These are phyloP conservation scores for Claviceps sp. DNA, from an alignment of 2,329 filamentous ascomycete genomes.

Conservation along the genomic window DNA sequence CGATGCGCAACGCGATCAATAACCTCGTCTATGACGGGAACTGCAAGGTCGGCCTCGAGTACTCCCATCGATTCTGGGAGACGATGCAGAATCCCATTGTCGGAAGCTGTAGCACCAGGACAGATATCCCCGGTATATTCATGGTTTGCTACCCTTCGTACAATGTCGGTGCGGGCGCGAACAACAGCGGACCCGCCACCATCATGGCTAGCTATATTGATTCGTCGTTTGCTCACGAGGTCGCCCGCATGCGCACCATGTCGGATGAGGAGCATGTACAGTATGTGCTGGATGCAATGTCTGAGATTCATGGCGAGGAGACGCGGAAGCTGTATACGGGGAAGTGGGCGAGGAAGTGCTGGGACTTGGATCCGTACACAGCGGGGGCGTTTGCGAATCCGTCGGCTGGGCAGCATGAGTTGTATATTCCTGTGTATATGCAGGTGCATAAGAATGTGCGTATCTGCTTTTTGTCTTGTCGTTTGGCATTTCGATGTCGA, in stretches of 20 bases:
- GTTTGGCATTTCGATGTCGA: too few relatives aligned
- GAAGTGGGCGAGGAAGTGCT: slow-evolving; percentile 51
- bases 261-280: slow-evolving; percentile 48
- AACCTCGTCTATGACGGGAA: slow-evolving; percentile 29
- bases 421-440: slow-evolving; percentile 62
- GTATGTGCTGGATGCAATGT: slow-evolving; percentile 50
- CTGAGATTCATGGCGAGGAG: slow-evolving; percentile 50
- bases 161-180: slow-evolving; percentile 35
- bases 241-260: slow-evolving; percentile 25
- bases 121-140: slow-evolving; percentile 48
- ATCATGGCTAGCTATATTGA: slow-evolving; percentile 47
- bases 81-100: slow-evolving; percentile 39
- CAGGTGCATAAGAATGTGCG: slow-evolving; percentile 46
- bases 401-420: slow-evolving; percentile 48
- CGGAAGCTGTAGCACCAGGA: slow-evolving; percentile 45
- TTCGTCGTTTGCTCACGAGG: slow-evolving; percentile 23
- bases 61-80: slow-evolving; percentile 50
- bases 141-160: slow-evolving; percentile 55
- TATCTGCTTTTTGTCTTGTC: neutral
- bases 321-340: slow-evolving; percentile 51
- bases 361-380: slow-evolving; percentile 47
- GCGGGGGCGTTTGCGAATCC: slow-evolving; percentile 50
- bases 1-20: slow-evolving; percentile 31
- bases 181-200: slow-evolving; percentile 38
- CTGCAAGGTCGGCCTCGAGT: slow-evolving; percentile 54